These are phyloP conservation scores for Nothopassalora personata DNA, from an alignment of 2,329 filamentous ascomycete genomes.

Conservation along the genomic window DNA sequence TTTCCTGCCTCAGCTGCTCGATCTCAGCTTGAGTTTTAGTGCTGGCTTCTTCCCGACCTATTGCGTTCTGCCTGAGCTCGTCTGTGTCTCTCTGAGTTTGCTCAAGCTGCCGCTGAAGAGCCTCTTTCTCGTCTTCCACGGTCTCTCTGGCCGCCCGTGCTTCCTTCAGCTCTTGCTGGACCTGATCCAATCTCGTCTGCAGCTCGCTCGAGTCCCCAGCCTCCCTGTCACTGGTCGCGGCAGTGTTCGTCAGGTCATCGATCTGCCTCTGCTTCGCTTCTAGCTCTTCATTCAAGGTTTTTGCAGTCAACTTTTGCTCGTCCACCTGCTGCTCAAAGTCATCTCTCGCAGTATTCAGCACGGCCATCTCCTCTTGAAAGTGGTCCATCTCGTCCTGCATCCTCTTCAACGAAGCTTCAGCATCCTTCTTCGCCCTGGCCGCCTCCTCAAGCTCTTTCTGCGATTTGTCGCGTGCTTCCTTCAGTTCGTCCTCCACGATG, in stretches of 20 bases:
- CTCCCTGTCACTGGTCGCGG: not conserved
- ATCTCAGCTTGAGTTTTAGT: not conserved
- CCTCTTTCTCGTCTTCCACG: not conserved
- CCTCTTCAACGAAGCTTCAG: not conserved
- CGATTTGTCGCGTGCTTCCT: constrained; percentile 10
- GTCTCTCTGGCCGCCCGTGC: not conserved
- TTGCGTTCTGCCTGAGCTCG: not conserved
- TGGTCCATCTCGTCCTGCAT: constrained; percentile 4
- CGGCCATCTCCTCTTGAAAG: constrained; percentile 3
- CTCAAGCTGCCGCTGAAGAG: not conserved
- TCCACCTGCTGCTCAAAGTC: constrained; percentile 12
- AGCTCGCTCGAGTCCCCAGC: not conserved
- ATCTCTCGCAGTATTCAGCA: not conserved
- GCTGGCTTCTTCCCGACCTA: not conserved
- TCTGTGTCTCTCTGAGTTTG: not conserved
- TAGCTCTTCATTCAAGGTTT: not conserved
- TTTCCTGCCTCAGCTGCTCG: not conserved
- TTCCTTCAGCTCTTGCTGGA: not conserved
- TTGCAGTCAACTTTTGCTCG: constrained; percentile 2
- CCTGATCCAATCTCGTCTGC: not conserved
- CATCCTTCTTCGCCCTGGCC: not conserved
- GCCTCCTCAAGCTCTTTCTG: constrained; percentile 14
- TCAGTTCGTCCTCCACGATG: constrained; percentile 11
- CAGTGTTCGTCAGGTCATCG: not conserved
- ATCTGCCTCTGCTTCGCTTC: constrained; percentile 2